Base-by-base conservation (phyloP, 257 asterid species). In the Paulownia fortunei region DNA sequence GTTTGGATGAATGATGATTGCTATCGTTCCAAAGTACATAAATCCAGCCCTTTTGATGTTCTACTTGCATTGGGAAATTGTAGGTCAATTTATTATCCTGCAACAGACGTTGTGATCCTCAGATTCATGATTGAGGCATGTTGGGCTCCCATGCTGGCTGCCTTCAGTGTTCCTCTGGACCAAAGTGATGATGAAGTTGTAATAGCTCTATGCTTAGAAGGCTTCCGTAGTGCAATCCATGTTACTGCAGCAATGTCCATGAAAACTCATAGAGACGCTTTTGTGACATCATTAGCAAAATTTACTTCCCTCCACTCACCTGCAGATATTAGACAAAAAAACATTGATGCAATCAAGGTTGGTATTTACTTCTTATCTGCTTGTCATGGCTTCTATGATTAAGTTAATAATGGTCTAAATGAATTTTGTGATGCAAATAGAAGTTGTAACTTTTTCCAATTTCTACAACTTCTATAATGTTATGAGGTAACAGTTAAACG, bases 101-200 rank as follows among this genome's bases (percentile, higher is more conserved):
- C 99, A 66, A 96, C 94, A 18, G 97, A 96, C 86, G 97, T 84
- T 72, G 94, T 96, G 85, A 85, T 96, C 86, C 93, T 96, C 49
- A 86, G 96, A 67, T 96, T 96, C 92, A 96, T 96, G 99, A 87
- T 96, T 73, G 99, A 96, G 86, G 98, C 90, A 49, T 93, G 98
- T 85, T 96, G 99, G 99, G 99, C 99, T 46, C 99, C 99, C 0
- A 94, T 94, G 97, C 89, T 96, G 87, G 99, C 99, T 81, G 99
- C 99, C 72, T 93, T 96, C 82, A 96, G 99, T 76, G 99, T 96
- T 84, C 99, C 99, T 71, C 96, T 96, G 72, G 99, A 96, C 79
- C 97, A 84, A 85, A 92, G 95, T 81, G 99, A 90, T 24, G 98
- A 96, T 47, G 96, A 91, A 64, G 75, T 86, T 76, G 89, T 93